These are phyloP conservation scores for Cladosporium sp. DNA, from an alignment of 2,329 filamentous ascomycete genomes.

Conservation along the genomic window DNA sequence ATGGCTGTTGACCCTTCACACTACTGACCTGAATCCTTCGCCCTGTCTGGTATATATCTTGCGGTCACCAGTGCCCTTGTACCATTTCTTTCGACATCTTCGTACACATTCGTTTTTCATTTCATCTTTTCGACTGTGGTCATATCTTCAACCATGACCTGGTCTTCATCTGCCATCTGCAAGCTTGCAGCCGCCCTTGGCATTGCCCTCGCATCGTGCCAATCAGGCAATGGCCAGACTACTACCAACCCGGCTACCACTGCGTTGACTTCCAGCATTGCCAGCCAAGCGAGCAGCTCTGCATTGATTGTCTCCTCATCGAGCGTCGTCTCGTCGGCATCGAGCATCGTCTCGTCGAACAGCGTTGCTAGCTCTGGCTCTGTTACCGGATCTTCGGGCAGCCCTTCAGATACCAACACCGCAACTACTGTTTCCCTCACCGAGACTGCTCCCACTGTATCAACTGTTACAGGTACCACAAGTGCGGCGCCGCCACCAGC, in stretches of 20 bases:
- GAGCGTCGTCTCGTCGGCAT: neutral
- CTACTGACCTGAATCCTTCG: neutral
- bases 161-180: constrained; percentile 1
- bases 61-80: neutral
- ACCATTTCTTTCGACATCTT: neutral
- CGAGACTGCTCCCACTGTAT: constrained; percentile 4
- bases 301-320: neutral
- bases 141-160: neutral
- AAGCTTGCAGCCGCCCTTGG: constrained; percentile 9
- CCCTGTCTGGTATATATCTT: constrained; percentile 2
- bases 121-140: neutral
- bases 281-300: constrained; percentile 1
- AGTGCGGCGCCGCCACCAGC: constrained; percentile 7
- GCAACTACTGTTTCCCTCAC: neutral
- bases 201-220: constrained; percentile 3
- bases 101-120: neutral
- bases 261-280: constrained; percentile 1
- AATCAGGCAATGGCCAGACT: constrained; percentile 1
- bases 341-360: neutral
- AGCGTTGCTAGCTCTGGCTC: neutral
- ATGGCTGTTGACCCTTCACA: neutral
- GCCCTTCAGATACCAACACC: neutral
- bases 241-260: neutral
- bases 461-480: constrained; percentile 8
- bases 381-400: neutral